These are phyloP conservation scores for Coemansia sp. DNA, from an alignment of 192 early-diverging fungal species.

Conservation along the genomic window DNA sequence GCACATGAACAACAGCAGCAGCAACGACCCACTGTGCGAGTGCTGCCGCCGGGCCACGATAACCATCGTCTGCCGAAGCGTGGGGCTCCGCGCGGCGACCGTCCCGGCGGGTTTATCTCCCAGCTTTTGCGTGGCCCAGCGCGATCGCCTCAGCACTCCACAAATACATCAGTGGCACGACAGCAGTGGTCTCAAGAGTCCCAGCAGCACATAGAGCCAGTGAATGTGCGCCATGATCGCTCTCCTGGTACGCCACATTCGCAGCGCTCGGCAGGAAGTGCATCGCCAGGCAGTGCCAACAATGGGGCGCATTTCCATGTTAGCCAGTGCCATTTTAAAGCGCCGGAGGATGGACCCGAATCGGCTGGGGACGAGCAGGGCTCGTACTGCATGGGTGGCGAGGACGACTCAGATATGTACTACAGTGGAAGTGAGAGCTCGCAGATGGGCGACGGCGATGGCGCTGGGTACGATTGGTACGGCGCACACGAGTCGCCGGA, in stretches of 20 bases:
- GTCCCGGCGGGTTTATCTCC: constrained; percentile 35
- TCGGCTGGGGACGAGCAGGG: not conserved
- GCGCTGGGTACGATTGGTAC: not conserved
- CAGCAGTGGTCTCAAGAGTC: not conserved
- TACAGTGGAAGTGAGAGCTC: not conserved
- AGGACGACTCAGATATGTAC: constrained; percentile 5
- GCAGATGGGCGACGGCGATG: not conserved
- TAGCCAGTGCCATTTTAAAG: constrained; percentile 8
- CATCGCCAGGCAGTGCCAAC: constrained; percentile 5
- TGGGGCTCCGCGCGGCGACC: constrained; percentile 6
- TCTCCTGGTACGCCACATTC: constrained; percentile 24
- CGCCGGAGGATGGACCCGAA: not conserved
- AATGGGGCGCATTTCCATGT: constrained; percentile 10
- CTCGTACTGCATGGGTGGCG: constrained; percentile 1
- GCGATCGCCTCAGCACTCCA: constrained; percentile 8
- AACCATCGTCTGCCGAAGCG: constrained; percentile 12
- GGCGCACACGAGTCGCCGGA: not conserved
- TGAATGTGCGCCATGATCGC: not conserved
- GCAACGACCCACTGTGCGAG: constrained; percentile 13
- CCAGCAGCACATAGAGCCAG: not conserved
- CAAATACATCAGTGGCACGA: not conserved
- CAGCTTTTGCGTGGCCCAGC: constrained; percentile 31
- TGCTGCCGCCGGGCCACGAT: constrained; percentile 15
- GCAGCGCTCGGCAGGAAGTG: not conserved
- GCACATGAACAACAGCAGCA: not conserved